Conservation (phyloP, 2,329 filamentous ascomycete species). For the Aspergillus amoenus region DNA sequence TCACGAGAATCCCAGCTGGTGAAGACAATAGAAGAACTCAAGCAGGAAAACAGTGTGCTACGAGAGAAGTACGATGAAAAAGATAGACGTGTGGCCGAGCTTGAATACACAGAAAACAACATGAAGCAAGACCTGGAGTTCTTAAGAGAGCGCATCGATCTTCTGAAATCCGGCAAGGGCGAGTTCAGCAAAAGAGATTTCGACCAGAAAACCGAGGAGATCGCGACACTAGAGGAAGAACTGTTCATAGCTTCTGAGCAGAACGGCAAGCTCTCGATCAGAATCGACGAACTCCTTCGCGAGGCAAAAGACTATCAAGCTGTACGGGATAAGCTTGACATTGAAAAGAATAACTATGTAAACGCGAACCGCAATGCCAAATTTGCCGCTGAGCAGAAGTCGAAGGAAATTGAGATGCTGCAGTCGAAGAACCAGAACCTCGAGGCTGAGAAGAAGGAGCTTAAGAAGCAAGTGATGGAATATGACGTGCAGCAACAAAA, state of each 20-base stretch:
- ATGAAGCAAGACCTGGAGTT: neutral
- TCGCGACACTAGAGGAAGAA: constrained; percentile 68
- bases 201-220: constrained; percentile 64
- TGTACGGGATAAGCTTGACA: constrained; percentile 51
- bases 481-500: constrained; percentile 42
- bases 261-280: constrained; percentile 46
- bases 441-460: constrained; percentile 47
- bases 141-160: constrained; percentile 48
- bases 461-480: constrained; percentile 49
- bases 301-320: constrained; percentile 48
- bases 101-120: neutral
- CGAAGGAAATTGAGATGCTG: constrained; percentile 49
- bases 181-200: constrained; percentile 46
- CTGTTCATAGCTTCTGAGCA: constrained; percentile 54
- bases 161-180: constrained; percentile 48
- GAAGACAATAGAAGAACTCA: neutral
- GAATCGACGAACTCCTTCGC: constrained; percentile 45
- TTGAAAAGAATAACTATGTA: constrained; percentile 49
- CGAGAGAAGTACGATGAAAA: constrained; percentile 48
- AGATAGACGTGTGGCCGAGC: neutral
- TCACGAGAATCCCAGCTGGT: constrained; percentile 25
- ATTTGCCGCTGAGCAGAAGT: constrained; percentile 46
- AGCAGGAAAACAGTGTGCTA: neutral
- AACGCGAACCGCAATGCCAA: constrained; percentile 49
- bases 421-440: constrained; percentile 50